Evolutionary conservation across 768 basidiomycete genomes (phyloP), one percentile per base, ranked within the genome.

Genomic region (Auricularia auricula-judae): DNA sequence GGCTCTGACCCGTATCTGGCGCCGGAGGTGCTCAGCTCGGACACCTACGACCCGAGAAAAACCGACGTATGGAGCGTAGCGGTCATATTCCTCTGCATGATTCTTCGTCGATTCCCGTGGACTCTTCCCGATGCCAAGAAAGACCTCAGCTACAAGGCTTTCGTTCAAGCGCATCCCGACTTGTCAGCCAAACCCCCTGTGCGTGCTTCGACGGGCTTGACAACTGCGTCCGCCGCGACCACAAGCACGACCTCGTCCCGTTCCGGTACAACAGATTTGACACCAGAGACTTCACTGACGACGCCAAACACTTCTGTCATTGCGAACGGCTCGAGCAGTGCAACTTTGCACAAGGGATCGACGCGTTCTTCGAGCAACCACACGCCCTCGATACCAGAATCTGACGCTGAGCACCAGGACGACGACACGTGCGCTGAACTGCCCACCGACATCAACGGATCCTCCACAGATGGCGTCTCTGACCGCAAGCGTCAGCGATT

Each of bases 81-180:
- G 63, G 93, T 99, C 75, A 99, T 99, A 71, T 98, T 99, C 80
- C 85, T 98, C 81, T 99, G 97, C 80, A 99, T 99, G 97, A 80
- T 97, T 68, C 84, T 99, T 39, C 84, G 96, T 63, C 84, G 97
- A 62, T 99, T 99, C 80, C 97, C 97, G 3, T 99, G 97, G 97
- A 98, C 93, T 75, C 89, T 98, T 64, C 96, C 97, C 11, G 97
- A 99, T 73, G 80, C 86, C 70, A 96, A 96, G 82, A 86, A 86
- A 18, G 97, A 98, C 73, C 84, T 89, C 64, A 90, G 87, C 72
- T 99, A 93, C 80, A 84, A 87, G 66, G 86, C 93, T 7, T 99
- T 97, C 72, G 88, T 98, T 68, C 82, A 88, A 68, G 89, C 93
- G 39, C 95, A 99, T 74, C 94, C 95, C 33, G 94, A 97, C 73